Evolutionary conservation across 2,329 filamentous ascomycete species (phyloP), one percentile per base, ranked within the genome.

Genomic region (Rhinocladiella mackenziei): DNA sequence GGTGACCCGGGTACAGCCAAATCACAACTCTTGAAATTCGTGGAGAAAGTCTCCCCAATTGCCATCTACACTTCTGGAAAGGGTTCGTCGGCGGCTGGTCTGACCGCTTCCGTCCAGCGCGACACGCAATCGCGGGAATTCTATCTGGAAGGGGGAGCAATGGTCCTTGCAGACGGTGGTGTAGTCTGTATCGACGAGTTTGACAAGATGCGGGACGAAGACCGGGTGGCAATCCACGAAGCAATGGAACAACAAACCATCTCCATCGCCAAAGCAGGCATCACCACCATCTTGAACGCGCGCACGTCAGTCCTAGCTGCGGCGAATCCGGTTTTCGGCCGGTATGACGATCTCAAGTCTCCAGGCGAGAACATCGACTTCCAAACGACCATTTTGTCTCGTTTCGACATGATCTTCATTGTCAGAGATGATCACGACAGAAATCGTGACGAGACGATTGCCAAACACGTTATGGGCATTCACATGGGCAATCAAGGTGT

Each of bases 181-280:
- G 91, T 97, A 1, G 92, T 97, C 7, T 97, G 92, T 66, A 98
- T 98, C 58, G 92, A 98, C 62, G 92, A 98, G 68, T 98, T 98
- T 62, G 92, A 98, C 72, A 98, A 98, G 74, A 98, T 98, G 92
- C 79, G 92, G 51, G 92, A 98, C 62, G 92, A 98, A 65, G 92
- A 98, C 59, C 80, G 92, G 57, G 92, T 97, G 5, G 92, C 92
- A 2, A 98, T 98, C 56, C 92, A 98, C 74, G 92, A 98, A 77
- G 92, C 92, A 46, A 98, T 98, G 92, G 92, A 98, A 65, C 92
- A 98, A 70, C 92, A 98, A 67, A 98, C 92, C 0, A 98, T 98
- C 50, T 97, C 92, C 8, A 97, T 98, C 58, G 92, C 92, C 53
- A 63, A 98, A 70, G 92, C 92, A 1, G 92, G 92, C 58, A 98